Conservation (phyloP, 108 stramenopile species). For the Stephanodiscus triporus region DNA sequence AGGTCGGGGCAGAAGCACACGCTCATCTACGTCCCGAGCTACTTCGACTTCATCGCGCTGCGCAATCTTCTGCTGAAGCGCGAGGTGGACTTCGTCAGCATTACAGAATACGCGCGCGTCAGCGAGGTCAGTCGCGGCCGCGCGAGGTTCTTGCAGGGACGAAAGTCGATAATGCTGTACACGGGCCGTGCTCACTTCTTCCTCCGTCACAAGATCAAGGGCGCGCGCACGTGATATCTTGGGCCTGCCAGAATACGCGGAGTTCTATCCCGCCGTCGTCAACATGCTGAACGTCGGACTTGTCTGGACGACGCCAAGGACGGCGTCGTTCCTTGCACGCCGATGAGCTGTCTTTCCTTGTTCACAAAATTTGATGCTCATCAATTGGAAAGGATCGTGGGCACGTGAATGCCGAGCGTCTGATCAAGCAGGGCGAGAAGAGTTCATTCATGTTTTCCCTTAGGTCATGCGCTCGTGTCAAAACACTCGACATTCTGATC, state of each 20-base stretch:
- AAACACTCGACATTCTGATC: no score
- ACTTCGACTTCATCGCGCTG: conserved; percentile 92
- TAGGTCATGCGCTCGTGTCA: no score
- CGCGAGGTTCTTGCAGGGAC: conserved; percentile 91
- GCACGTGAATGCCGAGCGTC: conserved; percentile 68
- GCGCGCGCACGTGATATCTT: conserved; percentile 87
- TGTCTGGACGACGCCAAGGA: conserved; percentile 37
- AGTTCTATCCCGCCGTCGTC: conserved; percentile 90
- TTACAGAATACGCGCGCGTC: conserved; percentile 88
- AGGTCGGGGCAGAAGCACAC: conserved; percentile 85
- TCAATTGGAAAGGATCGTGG: conserved; percentile 92
- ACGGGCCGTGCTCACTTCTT: conserved; percentile 96
- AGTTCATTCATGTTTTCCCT: conserved; percentile 69
- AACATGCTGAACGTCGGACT: conserved; percentile 70
- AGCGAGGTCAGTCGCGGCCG: conserved; percentile 89
- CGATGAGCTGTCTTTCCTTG: conserved; percentile 68
- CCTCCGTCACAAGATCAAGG: conserved; percentile 88
- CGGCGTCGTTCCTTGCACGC: conserved; percentile 15
- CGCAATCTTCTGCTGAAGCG: conserved; percentile 85
- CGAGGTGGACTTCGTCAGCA: conserved; percentile 73
- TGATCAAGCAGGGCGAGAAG: conserved; percentile 71
- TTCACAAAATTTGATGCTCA: conserved; percentile 92
- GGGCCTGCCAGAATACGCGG: conserved; percentile 91
- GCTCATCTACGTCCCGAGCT: conserved; percentile 89
- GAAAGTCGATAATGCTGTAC: conserved; percentile 91